Evolutionary conservation across 306 rosid species (phyloP).

Genomic region (Morella rubra): DNA sequence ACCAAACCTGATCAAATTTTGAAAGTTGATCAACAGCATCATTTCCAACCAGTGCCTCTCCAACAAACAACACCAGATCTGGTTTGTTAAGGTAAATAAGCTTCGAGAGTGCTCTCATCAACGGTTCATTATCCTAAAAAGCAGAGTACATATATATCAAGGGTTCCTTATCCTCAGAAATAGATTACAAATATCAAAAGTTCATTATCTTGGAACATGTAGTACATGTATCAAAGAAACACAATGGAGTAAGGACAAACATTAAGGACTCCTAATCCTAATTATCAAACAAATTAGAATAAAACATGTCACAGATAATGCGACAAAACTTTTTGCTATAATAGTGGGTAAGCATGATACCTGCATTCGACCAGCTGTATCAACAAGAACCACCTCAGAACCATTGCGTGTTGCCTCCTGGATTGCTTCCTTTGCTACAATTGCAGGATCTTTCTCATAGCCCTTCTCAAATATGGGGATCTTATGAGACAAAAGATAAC

Average conservation of each 20-base stretch:
- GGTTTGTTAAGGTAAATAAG: slow-evolving; percentile 87
- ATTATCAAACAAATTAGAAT: not conserved
- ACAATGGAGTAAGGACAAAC: slow-evolving; percentile 9
- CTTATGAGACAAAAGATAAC: slow-evolving; percentile 38
- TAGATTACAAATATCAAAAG: not conserved
- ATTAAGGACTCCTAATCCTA: slow-evolving; percentile 3
- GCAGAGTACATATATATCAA: not conserved
- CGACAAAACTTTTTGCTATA: not conserved
- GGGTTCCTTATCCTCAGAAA: not conserved
- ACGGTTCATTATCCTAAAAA: slow-evolving; percentile 89
- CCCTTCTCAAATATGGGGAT: slow-evolving; percentile 98
- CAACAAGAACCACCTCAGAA: slow-evolving; percentile 96
- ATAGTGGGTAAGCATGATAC: slow-evolving; percentile 35
- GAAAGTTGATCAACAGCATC: slow-evolving; percentile 99
- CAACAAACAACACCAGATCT: slow-evolving; percentile 92
- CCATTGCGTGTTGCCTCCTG: slow-evolving; percentile 90
- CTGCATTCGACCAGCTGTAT: slow-evolving; percentile 99
- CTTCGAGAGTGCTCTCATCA: slow-evolving; percentile 97
- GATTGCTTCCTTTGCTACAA: slow-evolving; percentile 98
- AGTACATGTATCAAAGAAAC: not conserved
- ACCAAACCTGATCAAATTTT: slow-evolving; percentile 83
- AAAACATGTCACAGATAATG: slow-evolving; percentile 9
- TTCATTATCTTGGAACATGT: not conserved
- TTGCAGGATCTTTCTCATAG: slow-evolving; percentile 97
- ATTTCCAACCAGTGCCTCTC: slow-evolving; percentile 97